Percentiles rank a stretch among this genome's conserved stretches.
Conservation (phyloP, 2,329 filamentous ascomycete genomes). For the Nothophoma quercina region DNA sequence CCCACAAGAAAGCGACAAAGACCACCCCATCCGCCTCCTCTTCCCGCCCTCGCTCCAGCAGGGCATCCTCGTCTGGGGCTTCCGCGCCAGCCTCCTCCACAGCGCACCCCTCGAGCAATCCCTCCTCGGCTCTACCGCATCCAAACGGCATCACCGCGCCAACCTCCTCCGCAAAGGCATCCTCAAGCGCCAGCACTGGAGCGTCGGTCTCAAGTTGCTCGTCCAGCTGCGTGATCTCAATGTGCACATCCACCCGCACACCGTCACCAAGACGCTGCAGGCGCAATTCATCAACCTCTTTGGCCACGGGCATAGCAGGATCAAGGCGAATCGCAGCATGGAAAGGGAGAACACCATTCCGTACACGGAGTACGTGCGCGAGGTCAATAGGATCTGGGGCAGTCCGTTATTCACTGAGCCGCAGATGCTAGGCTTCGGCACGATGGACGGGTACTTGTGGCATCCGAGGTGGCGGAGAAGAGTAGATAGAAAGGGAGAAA, state of each 20-base stretch:
- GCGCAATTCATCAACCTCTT: slow-evolving; percentile 42
- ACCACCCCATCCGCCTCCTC: slow-evolving; percentile 40
- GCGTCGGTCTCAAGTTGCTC: slow-evolving; percentile 35
- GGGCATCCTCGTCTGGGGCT: slow-evolving; percentile 46
- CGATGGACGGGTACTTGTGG: background rate
- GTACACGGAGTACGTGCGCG: slow-evolving; percentile 34
- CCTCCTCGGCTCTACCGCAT: slow-evolving; percentile 21
- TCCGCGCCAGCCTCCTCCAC: slow-evolving; percentile 37
- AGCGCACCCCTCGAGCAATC: slow-evolving; percentile 37
- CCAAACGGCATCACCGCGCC: slow-evolving; percentile 37
- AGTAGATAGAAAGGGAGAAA: background rate
- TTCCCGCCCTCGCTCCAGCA: slow-evolving; percentile 36
- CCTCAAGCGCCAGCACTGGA: slow-evolving; percentile 37
- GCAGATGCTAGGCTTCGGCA: slow-evolving; percentile 3
- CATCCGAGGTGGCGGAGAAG: slow-evolving; percentile 8
- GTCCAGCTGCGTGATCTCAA: slow-evolving; percentile 40
- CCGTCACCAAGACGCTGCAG: slow-evolving; percentile 38
- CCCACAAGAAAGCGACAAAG: slow-evolving; percentile 8
- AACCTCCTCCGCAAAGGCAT: slow-evolving; percentile 25
- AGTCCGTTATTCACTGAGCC: slow-evolving; percentile 33
- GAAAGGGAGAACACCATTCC: slow-evolving; percentile 27
- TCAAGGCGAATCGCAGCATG: slow-evolving; percentile 37
- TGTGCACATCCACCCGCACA: slow-evolving; percentile 33
- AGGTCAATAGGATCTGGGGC: slow-evolving; percentile 44
- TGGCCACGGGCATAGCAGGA: slow-evolving; percentile 29